These are phyloP conservation scores for Nemania sp. DNA, from an alignment of 2,329 filamentous ascomycete genomes.

Conservation along the genomic window DNA sequence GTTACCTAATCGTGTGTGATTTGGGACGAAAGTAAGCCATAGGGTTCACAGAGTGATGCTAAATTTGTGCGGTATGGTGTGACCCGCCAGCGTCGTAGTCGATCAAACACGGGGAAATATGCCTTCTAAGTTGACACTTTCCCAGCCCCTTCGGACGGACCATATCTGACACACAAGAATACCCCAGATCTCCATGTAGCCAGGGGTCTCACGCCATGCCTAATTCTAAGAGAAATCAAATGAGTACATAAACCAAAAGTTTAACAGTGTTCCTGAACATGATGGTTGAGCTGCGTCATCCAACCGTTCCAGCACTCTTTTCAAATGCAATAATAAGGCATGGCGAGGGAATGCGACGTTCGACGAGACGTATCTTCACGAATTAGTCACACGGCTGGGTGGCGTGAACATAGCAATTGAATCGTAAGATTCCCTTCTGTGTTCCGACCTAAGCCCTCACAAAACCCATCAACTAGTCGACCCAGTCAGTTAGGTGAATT, in stretches of 20 bases:
- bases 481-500: too few species aligned
- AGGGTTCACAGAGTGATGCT: not conserved
- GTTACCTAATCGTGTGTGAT: not conserved
- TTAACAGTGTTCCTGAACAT: too few species aligned
- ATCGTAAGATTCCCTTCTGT: too few species aligned
- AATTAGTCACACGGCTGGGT: too few species aligned
- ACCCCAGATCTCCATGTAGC: conserved; percentile 42
- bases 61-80: conserved; percentile 21
- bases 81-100: conserved; percentile 21
- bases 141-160: conserved; percentile 21
- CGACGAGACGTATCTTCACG: too few species aligned
- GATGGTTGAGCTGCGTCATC: too few species aligned
- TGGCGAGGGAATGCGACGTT: too few species aligned
- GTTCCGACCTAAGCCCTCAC: too few species aligned
- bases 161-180: conserved; percentile 38
- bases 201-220: not conserved
- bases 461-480: too few species aligned
- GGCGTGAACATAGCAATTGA: too few species aligned
- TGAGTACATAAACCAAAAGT: not conserved
- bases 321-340: too few species aligned
- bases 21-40: not conserved
- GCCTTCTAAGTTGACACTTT: conserved; percentile 30
- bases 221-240: not conserved
- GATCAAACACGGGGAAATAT: conserved; percentile 30
- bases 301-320: too few species aligned